Base-by-base conservation (phyloP, 768 basidiomycete species). In the Mrakia blollopis region DNA sequence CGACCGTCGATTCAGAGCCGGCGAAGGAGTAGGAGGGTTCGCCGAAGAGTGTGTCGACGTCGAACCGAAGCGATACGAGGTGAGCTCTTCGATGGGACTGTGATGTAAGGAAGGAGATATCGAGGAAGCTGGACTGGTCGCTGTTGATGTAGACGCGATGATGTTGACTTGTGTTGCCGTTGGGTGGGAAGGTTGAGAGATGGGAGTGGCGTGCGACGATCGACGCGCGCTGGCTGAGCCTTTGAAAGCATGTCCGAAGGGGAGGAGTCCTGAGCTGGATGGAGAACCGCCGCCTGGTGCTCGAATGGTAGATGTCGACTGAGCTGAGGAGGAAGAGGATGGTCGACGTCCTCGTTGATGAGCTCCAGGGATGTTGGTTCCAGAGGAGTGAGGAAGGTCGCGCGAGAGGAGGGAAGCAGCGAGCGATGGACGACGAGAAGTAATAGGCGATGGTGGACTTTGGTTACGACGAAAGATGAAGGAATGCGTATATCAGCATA, bases 311-410 rank as follows among this genome's bases (percentile, higher is more conserved):
- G 39, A 65, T 35, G 62, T 57, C 5, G 72, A 72, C 47, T 73
- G 57, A 32, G 76, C 76, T 1, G 76, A 77, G 6, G 72, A 73
- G 32, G 76, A 77, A 9, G 76, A 77, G 4, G 76, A 77, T 13
- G 76, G 76, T 0, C 76, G 62, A 16, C 76, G 76, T 13, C 76
- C 72, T 25, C 72, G 71, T 23, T 35, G 37, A 21, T 65, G 71
- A n/a, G n/a, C 9, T 39, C 18, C 57, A 50, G 37, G 62, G 54
- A 50, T 61, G 73, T 30, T 30, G 73, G 35, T 30, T 68, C 35
- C 65, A 39, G 39, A 35, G 35, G 63, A 13, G 63, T 67, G 63
- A 23, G 73, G 47, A 9, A 50, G 25, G 32, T 76, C 69, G 28
- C 61, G 44, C 54, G 69, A 73, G 25, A 60, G 71, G 13, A 77